Evolutionary conservation across 768 basidiomycete species (phyloP).

Genomic region (Auriscalpium microsporum): DNA sequence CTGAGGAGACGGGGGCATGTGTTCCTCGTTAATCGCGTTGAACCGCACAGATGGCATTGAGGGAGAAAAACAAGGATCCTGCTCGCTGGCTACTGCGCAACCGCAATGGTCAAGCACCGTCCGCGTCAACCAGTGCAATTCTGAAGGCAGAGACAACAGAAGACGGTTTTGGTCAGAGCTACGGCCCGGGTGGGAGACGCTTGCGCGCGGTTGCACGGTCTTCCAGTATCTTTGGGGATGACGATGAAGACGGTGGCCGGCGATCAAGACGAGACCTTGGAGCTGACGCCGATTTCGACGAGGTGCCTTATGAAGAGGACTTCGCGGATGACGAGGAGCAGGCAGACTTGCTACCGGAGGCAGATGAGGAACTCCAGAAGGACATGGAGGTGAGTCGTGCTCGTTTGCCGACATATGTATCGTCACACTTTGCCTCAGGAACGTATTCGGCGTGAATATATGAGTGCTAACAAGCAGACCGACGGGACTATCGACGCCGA

Average conservation of each 20-base stretch:
- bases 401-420: too few relatives aligned
- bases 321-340: conserved; percentile 86
- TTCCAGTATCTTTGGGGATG: conserved; percentile 41
- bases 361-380: conserved; percentile 74
- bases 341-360: conserved; percentile 46
- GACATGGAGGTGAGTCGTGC: conserved; percentile 56
- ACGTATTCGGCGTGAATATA: conserved; percentile 76
- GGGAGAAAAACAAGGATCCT: conserved; percentile 69
- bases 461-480: conserved; percentile 63
- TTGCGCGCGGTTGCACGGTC: conserved; percentile 65
- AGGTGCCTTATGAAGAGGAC: conserved; percentile 74
- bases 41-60: conserved; percentile 34
- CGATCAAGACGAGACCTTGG: conserved; percentile 53
- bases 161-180: conserved; percentile 42
- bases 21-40: conserved; percentile 17
- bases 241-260: conserved; percentile 39
- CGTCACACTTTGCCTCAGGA: conserved; percentile 39
- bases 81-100: conserved; percentile 61
- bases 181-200: conserved; percentile 60
- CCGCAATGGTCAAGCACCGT: conserved; percentile 49
- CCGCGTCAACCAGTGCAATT: conserved; percentile 55
- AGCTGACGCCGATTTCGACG: conserved; percentile 75
- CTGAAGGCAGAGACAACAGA: conserved; percentile 58
- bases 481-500: conserved; percentile 66
- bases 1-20: conserved; percentile 17